Evolutionary conservation across 768 basidiomycete genomes (phyloP).

Genomic region (Kwoniella bestiolae): DNA sequence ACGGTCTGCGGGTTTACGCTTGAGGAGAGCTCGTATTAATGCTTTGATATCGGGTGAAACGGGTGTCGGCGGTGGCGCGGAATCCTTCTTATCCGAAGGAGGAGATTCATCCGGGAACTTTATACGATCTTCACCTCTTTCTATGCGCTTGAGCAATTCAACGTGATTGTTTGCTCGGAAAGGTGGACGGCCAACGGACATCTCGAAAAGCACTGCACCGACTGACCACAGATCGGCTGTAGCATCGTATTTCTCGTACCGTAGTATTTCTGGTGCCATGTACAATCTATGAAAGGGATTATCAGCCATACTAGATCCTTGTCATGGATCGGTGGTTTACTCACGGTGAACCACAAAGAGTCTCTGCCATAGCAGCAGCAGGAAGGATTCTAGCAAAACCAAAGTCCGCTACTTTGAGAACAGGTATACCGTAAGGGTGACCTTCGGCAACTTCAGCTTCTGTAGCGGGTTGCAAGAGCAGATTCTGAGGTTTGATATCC

Average conservation of each 20-base stretch:
- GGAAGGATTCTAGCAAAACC: slow-evolving; percentile 94
- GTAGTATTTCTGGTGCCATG: slow-evolving; percentile 98
- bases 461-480: slow-evolving; percentile 81
- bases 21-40: slow-evolving; percentile 81
- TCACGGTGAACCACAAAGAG: slow-evolving; percentile 94
- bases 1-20: slow-evolving; percentile 79
- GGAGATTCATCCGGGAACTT: slow-evolving; percentile 93
- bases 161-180: slow-evolving; percentile 96
- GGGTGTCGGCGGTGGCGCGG: slow-evolving; percentile 56
- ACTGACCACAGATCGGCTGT: slow-evolving; percentile 99
- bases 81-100: slow-evolving; percentile 57
- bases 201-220: slow-evolving; percentile 94
- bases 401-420: slow-evolving; percentile 97
- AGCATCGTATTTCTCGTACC: slow-evolving; percentile 96
- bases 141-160: slow-evolving; percentile 90
- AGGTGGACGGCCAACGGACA: slow-evolving; percentile 88
- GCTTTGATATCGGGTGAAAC: slow-evolving; percentile 81
- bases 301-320: not conserved
- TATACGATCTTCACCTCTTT: slow-evolving; percentile 78
- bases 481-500: slow-evolving; percentile 96
- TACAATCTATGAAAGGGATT: slow-evolving; percentile 68
- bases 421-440: slow-evolving; percentile 87
- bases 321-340: slow-evolving; percentile 54
- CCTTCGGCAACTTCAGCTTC: slow-evolving; percentile 79
- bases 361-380: slow-evolving; percentile 93